A percentile compares a stretch with the other conserved stretches of the same genome.
phyloP scores from a whole-genome alignment of 371 early-diverging fungal species.

The Chytridium lagenaria region DNA sequence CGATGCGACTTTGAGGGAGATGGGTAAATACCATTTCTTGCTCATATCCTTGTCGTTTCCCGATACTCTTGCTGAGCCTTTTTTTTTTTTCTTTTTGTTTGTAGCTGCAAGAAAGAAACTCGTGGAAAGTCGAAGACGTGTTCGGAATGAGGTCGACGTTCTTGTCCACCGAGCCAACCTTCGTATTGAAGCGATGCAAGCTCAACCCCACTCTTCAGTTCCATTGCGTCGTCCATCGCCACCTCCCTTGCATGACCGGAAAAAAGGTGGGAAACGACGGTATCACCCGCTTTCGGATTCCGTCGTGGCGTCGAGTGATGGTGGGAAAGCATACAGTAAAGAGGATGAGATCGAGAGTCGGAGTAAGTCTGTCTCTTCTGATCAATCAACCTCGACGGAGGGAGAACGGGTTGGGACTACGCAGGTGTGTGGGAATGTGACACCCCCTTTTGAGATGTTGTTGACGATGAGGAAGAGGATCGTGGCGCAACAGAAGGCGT shows the following conservation, averaged over 20 bases:
- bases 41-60: neutral
- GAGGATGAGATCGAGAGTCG: too few relatives aligned
- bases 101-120: conserved; percentile 10
- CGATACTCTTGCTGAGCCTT: too few relatives aligned
- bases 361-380: too few relatives aligned
- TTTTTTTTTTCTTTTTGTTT: neutral
- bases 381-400: too few relatives aligned
- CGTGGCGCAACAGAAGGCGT: conserved; percentile 13
- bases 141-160: neutral
- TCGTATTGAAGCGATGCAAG: neutral
- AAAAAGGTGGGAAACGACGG: neutral
- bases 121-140: conserved; percentile 1
- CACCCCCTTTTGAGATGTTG: neutral
- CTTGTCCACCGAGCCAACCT: conserved; percentile 1
- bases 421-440: neutral
- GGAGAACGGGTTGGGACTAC: neutral
- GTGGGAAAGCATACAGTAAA: too few relatives aligned
- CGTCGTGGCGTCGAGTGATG: too few relatives aligned
- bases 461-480: neutral
- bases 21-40: neutral
- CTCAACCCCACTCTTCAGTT: neutral
- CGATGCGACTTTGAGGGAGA: too few relatives aligned
- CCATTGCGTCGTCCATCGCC: neutral
- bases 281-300: neutral
- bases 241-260: neutral